Evolutionary conservation across 345 rosid species (phyloP).

Genomic region (sweet orange (Citrus sinensis)): DVS_A1.0 CM039169.1:2689001-2689500

Average conservation of each 20-base stretch:
- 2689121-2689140: slow-evolving; percentile 61
- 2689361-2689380: slow-evolving; percentile 64
- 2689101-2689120: slow-evolving; percentile 84
- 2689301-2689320: not conserved
- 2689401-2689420: slow-evolving; percentile 87
- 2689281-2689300: too few relatives aligned
- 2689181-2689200: slow-evolving; percentile 59
- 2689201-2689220: slow-evolving; percentile 60
- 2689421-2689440: slow-evolving; percentile 79
- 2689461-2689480: not conserved
- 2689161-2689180: slow-evolving; percentile 37
- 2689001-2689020: slow-evolving; percentile 57
- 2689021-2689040: slow-evolving; percentile 76
- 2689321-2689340: slow-evolving; percentile 43
- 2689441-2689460: slow-evolving; percentile 74
- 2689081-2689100: slow-evolving; percentile 74
- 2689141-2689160: slow-evolving; percentile 36
- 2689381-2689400: slow-evolving; percentile 72
- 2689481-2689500: not conserved
- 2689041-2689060: slow-evolving; percentile 65
- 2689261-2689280: too few relatives aligned
- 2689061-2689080: slow-evolving; percentile 53
- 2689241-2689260: too few relatives aligned
- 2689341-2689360: slow-evolving; percentile 81
- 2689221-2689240: slow-evolving; percentile 61